phyloP scores from a whole-genome alignment of 306 rosid species.

The Quercus engelmannii region DNA sequence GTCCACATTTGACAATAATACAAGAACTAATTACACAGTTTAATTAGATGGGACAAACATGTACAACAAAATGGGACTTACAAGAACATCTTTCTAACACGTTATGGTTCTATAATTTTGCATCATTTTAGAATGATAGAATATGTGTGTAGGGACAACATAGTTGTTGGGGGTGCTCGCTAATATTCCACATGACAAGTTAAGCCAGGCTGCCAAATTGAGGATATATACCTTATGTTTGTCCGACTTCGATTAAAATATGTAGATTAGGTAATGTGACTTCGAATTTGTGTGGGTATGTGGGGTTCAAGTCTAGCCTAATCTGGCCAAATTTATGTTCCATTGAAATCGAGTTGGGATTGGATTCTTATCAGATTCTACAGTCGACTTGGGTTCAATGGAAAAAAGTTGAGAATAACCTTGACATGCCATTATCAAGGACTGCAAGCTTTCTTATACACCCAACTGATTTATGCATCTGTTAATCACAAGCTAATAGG shows the following conservation, averaged over 20 bases:
- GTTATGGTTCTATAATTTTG: background rate
- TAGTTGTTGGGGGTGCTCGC: background rate
- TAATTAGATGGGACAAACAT: background rate
- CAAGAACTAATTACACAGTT: too few species aligned
- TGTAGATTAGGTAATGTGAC: background rate
- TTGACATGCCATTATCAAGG: background rate
- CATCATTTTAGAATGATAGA: background rate
- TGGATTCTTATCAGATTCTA: too few species aligned
- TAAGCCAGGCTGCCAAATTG: constrained; percentile 15
- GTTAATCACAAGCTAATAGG: too few species aligned
- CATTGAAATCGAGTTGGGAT: background rate
- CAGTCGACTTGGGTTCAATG: background rate
- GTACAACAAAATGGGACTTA: background rate
- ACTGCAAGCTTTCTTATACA: background rate
- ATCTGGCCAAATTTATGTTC: background rate
- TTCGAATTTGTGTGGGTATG: too few species aligned
- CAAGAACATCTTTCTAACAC: background rate
- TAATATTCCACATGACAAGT: constrained; percentile 5
- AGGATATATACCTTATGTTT: background rate
- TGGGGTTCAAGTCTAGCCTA: background rate
- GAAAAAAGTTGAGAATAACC: background rate
- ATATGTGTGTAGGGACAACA: background rate
- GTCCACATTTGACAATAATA: background rate
- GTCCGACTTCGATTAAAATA: background rate
- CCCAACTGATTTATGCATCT: too few species aligned